Percentiles rank a stretch among this genome's conserved stretches.
phyloP scores from a whole-genome alignment of 2,329 filamentous ascomycete species.

The Aspergillus fumigatus region DNA sequence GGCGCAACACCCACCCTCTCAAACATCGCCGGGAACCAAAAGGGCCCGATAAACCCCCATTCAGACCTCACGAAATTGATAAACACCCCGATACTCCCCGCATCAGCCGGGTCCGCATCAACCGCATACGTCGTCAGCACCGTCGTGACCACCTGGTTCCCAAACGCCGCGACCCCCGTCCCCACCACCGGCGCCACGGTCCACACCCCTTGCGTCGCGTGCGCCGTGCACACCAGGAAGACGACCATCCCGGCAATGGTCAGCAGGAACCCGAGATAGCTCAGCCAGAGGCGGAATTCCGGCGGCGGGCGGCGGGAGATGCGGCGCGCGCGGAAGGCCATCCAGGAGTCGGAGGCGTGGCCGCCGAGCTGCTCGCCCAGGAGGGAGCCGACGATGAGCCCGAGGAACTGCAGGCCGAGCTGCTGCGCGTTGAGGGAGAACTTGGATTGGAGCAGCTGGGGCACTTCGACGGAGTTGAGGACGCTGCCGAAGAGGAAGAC shows the following conservation, averaged over 20 bases:
- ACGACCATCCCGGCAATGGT: conserved; percentile 53
- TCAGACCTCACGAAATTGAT: conserved; percentile 52
- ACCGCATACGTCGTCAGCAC: conserved; percentile 58
- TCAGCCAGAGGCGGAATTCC: conserved; percentile 56
- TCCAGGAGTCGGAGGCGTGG: conserved; percentile 53
- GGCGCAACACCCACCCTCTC: conserved; percentile 28
- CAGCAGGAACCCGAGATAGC: conserved; percentile 50
- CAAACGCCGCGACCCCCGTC: conserved; percentile 49
- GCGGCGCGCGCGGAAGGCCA: conserved; percentile 39
- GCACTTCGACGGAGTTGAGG: conserved; percentile 56
- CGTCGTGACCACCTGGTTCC: conserved; percentile 61
- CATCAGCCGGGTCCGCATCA: conserved; percentile 54
- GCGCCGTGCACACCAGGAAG: conserved; percentile 52
- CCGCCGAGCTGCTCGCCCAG: conserved; percentile 61
- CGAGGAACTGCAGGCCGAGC: conserved; percentile 56
- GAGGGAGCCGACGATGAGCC: conserved; percentile 56
- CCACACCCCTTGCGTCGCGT: conserved; percentile 42
- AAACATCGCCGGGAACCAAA: conserved; percentile 37
- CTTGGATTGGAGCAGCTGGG: conserved; percentile 52
- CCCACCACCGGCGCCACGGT: conserved; percentile 56
- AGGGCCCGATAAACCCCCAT: conserved; percentile 37
- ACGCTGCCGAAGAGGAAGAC: conserved; percentile 54
- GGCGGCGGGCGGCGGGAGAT: conserved; percentile 41
- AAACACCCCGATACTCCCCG: conserved; percentile 57
- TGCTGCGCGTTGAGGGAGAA: conserved; percentile 57